phyloP scores from a whole-genome alignment of 139 green algal species.

The Chlorella vulgaris region DNA sequence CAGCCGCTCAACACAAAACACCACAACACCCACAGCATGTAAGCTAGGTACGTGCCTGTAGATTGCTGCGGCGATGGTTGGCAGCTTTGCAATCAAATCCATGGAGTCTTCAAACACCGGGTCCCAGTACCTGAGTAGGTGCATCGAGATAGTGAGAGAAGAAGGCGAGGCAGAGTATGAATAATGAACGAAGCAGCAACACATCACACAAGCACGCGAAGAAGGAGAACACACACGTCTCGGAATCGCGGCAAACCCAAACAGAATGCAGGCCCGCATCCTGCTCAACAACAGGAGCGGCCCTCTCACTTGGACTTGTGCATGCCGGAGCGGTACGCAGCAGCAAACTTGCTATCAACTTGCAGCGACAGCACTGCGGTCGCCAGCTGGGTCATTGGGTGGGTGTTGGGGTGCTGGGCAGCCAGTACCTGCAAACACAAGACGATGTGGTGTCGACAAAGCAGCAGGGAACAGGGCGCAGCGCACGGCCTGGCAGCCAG shows the following conservation, averaged over 20 bases:
- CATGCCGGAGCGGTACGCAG: constrained; percentile 83
- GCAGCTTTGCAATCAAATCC: constrained; percentile 95
- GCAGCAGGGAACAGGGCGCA: too few relatives aligned
- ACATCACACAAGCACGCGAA: too few relatives aligned
- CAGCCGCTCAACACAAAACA: too few relatives aligned
- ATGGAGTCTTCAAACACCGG: constrained; percentile 90
- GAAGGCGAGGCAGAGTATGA: too few relatives aligned
- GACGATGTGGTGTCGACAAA: not conserved
- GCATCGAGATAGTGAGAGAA: not conserved
- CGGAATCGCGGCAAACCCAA: not conserved
- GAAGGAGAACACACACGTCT: too few relatives aligned
- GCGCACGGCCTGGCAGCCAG: too few relatives aligned
- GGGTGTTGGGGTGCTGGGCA: constrained; percentile 75
- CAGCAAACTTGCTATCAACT: constrained; percentile 79
- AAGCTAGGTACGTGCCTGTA: too few relatives aligned
- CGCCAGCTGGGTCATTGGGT: constrained; percentile 96
- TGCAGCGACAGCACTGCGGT: constrained; percentile 75
- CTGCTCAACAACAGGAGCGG: too few relatives aligned
- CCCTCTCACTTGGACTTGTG: constrained; percentile 83
- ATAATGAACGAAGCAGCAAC: not conserved
- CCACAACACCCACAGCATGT: too few relatives aligned
- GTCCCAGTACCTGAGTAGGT: constrained; percentile 71
- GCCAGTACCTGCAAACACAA: constrained; percentile 57
- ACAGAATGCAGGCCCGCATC: too few relatives aligned
- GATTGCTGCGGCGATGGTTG: constrained; percentile 86